Conservation (phyloP, 768 basidiomycete genomes). For the Lactarius akahatsu region DNA sequence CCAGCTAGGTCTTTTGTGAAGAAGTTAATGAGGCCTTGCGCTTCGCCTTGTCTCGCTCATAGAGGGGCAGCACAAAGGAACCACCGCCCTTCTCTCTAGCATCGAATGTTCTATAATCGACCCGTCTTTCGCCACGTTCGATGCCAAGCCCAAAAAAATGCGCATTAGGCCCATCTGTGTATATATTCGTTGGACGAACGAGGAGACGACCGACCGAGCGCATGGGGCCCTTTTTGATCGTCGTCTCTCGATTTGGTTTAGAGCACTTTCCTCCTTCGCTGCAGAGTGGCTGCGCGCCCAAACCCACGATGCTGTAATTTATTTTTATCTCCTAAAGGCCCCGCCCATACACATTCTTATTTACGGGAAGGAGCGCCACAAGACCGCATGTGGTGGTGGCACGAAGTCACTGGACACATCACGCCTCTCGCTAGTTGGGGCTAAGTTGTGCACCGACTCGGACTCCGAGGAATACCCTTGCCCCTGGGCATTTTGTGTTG, state of each 20-base stretch:
- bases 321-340: background rate
- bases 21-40: background rate
- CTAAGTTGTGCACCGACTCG: background rate
- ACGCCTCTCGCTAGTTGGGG: background rate
- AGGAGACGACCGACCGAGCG: background rate
- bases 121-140: background rate
- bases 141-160: background rate
- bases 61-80: background rate
- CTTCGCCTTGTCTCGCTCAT: constrained; percentile 4
- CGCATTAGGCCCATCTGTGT: background rate
- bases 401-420: background rate
- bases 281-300: background rate
- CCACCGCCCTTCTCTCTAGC: background rate
- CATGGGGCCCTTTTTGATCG: background rate
- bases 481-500: background rate
- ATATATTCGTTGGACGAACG: background rate
- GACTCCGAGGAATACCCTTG: background rate
- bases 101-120: background rate
- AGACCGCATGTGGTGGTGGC: background rate
- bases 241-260: background rate
- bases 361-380: background rate
- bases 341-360: background rate
- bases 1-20: background rate
- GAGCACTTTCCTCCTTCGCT: background rate
- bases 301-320: background rate